phyloP scores from a whole-genome alignment of 495 filamentous ascomycete species.

The Pyrenopolyporus hunteri region DNA sequence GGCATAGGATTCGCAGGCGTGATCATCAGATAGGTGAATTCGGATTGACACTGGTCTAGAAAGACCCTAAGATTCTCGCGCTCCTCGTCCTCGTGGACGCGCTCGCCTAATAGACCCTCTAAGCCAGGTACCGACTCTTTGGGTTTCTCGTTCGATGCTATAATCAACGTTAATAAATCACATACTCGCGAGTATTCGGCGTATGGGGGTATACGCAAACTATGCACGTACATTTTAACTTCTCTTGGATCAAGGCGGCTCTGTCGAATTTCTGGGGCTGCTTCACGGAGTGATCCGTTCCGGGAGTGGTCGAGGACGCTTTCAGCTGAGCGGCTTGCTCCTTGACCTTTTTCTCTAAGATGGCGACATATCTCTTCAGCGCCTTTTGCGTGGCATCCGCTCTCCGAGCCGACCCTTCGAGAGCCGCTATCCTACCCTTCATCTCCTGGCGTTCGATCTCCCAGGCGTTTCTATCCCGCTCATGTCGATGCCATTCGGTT shows the following conservation, averaged over 20 bases:
- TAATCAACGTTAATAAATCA: slow-evolving; percentile 17
- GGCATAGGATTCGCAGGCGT: slow-evolving; percentile 67
- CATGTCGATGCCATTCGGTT: slow-evolving; percentile 98
- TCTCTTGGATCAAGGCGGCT: slow-evolving; percentile 53
- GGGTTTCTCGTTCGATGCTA: slow-evolving; percentile 35
- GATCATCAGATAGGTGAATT: slow-evolving; percentile 69
- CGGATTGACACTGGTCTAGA: slow-evolving; percentile 66
- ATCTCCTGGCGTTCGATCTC: slow-evolving; percentile 99
- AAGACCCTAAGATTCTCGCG: slow-evolving; percentile 64
- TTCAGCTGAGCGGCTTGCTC: slow-evolving; percentile 61
- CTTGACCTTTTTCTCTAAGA: slow-evolving; percentile 89
- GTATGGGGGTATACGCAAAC: too few relatives aligned
- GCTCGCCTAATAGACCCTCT: slow-evolving; percentile 36
- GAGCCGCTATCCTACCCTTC: slow-evolving; percentile 95
- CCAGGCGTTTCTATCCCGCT: slow-evolving; percentile 97
- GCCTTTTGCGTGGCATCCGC: slow-evolving; percentile 86
- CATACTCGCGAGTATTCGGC: not conserved
- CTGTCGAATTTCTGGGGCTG: slow-evolving; percentile 52
- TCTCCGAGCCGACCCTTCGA: slow-evolving; percentile 87
- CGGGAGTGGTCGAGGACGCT: slow-evolving; percentile 32
- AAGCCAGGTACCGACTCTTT: slow-evolving; percentile 38
- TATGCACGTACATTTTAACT: slow-evolving; percentile 48
- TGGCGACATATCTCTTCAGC: slow-evolving; percentile 83
- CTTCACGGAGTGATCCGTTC: slow-evolving; percentile 45
- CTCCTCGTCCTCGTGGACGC: slow-evolving; percentile 55